Evolutionary conservation across 139 green algal species (phyloP), one percentile per base, ranked within the genome.

Genomic region (Tetradesmus obliquus): DNA sequence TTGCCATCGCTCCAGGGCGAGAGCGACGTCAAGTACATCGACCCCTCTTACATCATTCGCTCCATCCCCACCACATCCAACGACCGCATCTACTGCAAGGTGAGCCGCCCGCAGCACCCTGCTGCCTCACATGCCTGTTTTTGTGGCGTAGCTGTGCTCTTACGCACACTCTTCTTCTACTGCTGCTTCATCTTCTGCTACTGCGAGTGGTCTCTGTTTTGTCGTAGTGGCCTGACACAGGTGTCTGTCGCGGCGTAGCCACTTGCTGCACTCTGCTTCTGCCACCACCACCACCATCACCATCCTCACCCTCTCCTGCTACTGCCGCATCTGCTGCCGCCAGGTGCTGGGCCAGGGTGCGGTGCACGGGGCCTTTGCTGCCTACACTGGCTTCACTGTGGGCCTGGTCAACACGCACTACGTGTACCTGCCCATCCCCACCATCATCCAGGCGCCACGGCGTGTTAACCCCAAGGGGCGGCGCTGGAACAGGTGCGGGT

Each of bases 21-120:
- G 54, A 93, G 93, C 4, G 97, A 98, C 76, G 93, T 99, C 85
- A 99, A 99, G 95, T 99, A 99, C 95, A 99, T 99, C 87, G 98
- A 99, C 89, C 97, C 97, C 62, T 96, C 95, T 10, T 99, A 99
- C 97, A 99, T 99, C 96, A 99, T 99, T 88, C 95, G 98, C 58
- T 97, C 98, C 71, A 97, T 99, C 84, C 96, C 96, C 9, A 98
- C 97, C 82, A 99, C 96, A 91, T 97, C 94, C 69, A 98, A 95
- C 79, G 97, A 99, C 94, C 97, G 96, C 92, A 97, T 99, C 92
- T 98, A 98, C 93, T 99, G 97, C 95, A 99, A 98, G 93, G 96
- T 45, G 32, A 12, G 12, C 10, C 62, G 13, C 62, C 86, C 87
- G 24, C 79, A 84, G 79, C n/a, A 84, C 10, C 62, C 62, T 15